Evolutionary conservation across 495 filamentous ascomycete genomes (phyloP).

Genomic region (Penicillium steckii): DNA sequence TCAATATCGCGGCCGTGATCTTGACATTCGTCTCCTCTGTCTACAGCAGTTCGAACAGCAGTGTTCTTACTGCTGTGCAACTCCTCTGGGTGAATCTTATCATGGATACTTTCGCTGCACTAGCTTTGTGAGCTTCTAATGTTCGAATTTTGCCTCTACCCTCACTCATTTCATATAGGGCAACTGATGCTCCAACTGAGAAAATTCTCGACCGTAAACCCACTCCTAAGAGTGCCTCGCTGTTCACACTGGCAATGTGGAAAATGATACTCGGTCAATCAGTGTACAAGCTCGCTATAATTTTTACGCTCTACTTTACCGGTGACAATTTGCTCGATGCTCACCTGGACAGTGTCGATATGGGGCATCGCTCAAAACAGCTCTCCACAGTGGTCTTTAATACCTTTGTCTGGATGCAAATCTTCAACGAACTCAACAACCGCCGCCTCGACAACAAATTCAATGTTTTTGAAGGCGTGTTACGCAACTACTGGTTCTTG

Average conservation of each 20-base stretch:
- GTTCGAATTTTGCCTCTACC: neutral
- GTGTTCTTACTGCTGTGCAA: conserved; percentile 83
- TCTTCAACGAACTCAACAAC: conserved; percentile 95
- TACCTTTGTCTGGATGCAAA: conserved; percentile 95
- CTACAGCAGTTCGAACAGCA: conserved; percentile 58
- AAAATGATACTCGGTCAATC: conserved; percentile 93
- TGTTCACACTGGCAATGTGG: conserved; percentile 88
- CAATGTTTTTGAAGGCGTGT: conserved; percentile 85
- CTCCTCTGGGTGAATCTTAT: conserved; percentile 91
- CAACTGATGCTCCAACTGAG: conserved; percentile 78
- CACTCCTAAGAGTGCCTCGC: conserved; percentile 70
- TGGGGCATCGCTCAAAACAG: conserved; percentile 35
- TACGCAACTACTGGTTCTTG: conserved; percentile 77
- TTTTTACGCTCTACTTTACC: conserved; percentile 76
- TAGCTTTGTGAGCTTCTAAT: conserved; percentile 56
- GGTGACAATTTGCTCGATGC: conserved; percentile 57
- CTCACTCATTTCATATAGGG: conserved; percentile 32
- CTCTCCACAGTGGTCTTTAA: conserved; percentile 83
- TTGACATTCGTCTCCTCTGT: conserved; percentile 83
- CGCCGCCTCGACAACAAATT: conserved; percentile 84
- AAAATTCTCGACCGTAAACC: conserved; percentile 80
- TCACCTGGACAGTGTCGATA: conserved; percentile 39
- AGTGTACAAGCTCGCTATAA: conserved; percentile 75
- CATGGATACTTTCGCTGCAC: conserved; percentile 89
- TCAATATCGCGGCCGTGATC: conserved; percentile 84